phyloP scores from a whole-genome alignment of 768 basidiomycete genomes.

The Boletellus ananas region DNA sequence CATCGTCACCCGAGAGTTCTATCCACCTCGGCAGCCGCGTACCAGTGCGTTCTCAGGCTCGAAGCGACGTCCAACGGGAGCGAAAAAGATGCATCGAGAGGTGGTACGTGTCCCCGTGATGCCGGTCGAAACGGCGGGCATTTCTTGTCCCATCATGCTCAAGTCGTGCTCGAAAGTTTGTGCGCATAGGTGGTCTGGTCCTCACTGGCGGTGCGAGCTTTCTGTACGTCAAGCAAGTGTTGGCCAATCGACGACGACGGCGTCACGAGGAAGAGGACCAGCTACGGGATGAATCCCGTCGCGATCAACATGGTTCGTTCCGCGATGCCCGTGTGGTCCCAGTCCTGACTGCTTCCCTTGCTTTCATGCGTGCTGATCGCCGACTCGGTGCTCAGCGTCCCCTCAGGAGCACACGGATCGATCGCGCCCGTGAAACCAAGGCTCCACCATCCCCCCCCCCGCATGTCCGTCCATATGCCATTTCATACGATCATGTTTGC shows the following conservation, averaged over 20 bases:
- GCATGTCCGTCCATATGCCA: not conserved
- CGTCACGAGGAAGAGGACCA: conserved; percentile 17
- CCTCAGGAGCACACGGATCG: conserved; percentile 4
- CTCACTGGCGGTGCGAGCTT: conserved; percentile 28
- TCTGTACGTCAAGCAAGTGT: conserved; percentile 29
- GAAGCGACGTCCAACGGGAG: not conserved
- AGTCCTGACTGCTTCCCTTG: conserved; percentile 8
- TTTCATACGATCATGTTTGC: not conserved
- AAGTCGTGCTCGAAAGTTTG: conserved; percentile 10
- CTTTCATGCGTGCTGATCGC: not conserved
- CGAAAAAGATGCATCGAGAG: conserved; percentile 15
- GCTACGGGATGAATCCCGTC: conserved; percentile 3
- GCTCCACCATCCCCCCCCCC: not conserved
- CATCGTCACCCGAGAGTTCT: not conserved
- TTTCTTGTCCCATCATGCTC: not conserved
- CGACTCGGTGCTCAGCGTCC: not conserved
- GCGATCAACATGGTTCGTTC: not conserved
- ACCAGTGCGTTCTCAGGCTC: not conserved
- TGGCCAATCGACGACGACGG: conserved; percentile 25
- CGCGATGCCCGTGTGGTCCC: not conserved
- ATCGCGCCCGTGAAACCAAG: conserved; percentile 6
- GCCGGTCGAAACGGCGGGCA: not conserved
- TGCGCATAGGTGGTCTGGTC: conserved; percentile 27
- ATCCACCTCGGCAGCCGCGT: too few species aligned
- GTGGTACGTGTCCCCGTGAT: conserved; percentile 10